Base-by-base conservation (phyloP, 106 monocot genomes). In the Allium cepa region DNA sequence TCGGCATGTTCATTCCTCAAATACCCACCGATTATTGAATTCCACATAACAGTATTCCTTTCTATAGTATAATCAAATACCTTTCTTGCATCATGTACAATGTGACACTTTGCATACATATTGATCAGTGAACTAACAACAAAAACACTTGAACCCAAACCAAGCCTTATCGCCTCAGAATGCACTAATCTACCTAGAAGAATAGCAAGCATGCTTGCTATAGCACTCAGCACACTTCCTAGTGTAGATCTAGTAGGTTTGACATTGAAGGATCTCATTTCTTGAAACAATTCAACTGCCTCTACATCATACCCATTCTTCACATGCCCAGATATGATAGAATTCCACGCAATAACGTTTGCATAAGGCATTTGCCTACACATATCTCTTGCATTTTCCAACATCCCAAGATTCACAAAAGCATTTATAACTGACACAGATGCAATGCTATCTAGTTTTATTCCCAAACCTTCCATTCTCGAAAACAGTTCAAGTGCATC, bases 21-120 rank as follows among this genome's bases (percentile, higher is more conserved):
- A 60, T 78, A 72, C 2, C 87, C 87, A 7, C 75, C 71, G 15
- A 91, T 75, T 74, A 91, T 84, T 11, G 84, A 83, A 73, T 91
- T 91, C 87, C 91, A 91, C 56, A 74, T 79, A n/a, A 91, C 84
- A 27, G 71, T 17, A 57, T 91, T 91, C 73, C 57, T 84, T 55
- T 78, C 82, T 9, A 17, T 9, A 11, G 73, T 68, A 0, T 51
- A 14, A 50, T 73, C 57, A 53, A 91, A 91, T 1, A 78, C 80
- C 52, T 75, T 81, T 63, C 73, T 73, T 13, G 87, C 84, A 63
- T 87, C 87, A 17, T 77, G 64, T 61, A 78, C 26, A 17, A 50
- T 46, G 11, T 55, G 16, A 57, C 79, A 84, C 69, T 91, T 91
- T 26, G 80, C 79, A 76, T 91, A 91, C 69, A 91, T 55, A 64